Conservation (phyloP, 1,284 basidiomycete species). For the Rhodotorula sp. region DNA sequence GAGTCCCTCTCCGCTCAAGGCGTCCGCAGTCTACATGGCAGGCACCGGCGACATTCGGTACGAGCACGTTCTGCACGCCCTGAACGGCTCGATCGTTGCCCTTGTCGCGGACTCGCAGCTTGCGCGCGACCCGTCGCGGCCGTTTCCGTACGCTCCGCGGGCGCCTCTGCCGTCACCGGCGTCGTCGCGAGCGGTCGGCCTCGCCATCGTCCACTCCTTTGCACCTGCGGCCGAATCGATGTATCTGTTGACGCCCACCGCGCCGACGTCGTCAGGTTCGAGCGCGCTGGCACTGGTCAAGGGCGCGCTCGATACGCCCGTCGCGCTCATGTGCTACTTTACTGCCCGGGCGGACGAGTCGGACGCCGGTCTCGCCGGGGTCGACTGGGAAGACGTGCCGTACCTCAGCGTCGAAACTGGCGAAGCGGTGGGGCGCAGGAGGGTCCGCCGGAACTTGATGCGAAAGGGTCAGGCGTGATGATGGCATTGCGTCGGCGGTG, state of each 20-base stretch:
- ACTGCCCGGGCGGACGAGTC: conserved; percentile 48
- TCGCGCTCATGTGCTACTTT: conserved; percentile 84
- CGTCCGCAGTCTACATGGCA: conserved; percentile 60
- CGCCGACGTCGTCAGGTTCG: conserved; percentile 51
- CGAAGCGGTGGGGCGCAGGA: conserved; percentile 62
- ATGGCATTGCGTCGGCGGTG: no score
- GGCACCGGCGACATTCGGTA: conserved; percentile 65
- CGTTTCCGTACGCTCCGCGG: conserved; percentile 44
- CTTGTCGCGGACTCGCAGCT: conserved; percentile 55
- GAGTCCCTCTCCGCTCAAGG: conserved; percentile 52
- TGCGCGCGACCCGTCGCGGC: neutral
- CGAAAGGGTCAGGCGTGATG: conserved; percentile 56
- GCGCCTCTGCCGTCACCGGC: neutral
- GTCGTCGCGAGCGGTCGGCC: conserved; percentile 58
- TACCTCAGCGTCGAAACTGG: conserved; percentile 68
- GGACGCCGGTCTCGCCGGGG: conserved; percentile 38
- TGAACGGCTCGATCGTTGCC: conserved; percentile 80
- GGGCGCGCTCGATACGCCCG: conserved; percentile 81
- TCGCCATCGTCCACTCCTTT: conserved; percentile 67
- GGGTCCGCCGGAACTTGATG: conserved; percentile 85
- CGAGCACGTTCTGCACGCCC: conserved; percentile 64
- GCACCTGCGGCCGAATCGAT: conserved; percentile 48
- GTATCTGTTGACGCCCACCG: conserved; percentile 75
- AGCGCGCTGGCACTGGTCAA: conserved; percentile 62
- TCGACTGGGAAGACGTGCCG: conserved; percentile 62